Evolutionary conservation across 352 stramenopile genomes (phyloP).

Genomic region (Phytophthora constricta): DNA sequence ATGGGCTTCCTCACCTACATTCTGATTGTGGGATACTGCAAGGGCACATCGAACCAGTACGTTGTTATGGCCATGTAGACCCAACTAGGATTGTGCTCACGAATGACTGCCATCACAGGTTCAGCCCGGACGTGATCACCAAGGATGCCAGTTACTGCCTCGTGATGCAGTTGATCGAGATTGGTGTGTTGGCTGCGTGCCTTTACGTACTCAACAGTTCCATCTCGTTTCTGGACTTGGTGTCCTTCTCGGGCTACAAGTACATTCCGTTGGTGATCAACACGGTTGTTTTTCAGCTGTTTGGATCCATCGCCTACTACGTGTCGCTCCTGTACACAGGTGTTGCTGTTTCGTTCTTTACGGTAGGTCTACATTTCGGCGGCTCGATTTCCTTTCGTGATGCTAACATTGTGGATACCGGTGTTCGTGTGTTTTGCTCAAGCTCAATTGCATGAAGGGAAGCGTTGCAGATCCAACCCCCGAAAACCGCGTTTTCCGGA

Average conservation of each 20-base stretch:
- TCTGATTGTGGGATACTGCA: conserved; percentile 96
- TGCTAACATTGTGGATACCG: conserved; percentile 11
- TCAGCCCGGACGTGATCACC: conserved; percentile 96
- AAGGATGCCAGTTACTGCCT: conserved; percentile 93
- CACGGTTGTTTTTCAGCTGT: conserved; percentile 88
- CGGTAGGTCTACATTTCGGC: conserved; percentile 84
- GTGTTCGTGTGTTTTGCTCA: not conserved
- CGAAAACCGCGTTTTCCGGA: conserved; percentile 83
- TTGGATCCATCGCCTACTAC: conserved; percentile 92
- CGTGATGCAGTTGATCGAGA: conserved; percentile 92
- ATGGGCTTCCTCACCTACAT: conserved; percentile 99
- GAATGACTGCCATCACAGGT: conserved; percentile 61
- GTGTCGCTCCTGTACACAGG: conserved; percentile 94
- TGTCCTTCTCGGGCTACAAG: conserved; percentile 99
- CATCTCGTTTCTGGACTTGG: conserved; percentile 95
- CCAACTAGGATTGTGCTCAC: not conserved
- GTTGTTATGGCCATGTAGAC: conserved; percentile 21
- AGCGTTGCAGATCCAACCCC: conserved; percentile 74
- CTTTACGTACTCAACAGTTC: conserved; percentile 95
- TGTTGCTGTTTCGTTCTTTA: conserved; percentile 94
- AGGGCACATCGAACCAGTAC: conserved; percentile 93
- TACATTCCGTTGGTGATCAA: conserved; percentile 98
- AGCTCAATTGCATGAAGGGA: conserved; percentile 92
- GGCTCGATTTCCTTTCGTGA: conserved; percentile 1
- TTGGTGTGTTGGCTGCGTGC: conserved; percentile 93